Conservation (phyloP, 2,329 filamentous ascomycete genomes). For the Boeremia exigua region DNA sequence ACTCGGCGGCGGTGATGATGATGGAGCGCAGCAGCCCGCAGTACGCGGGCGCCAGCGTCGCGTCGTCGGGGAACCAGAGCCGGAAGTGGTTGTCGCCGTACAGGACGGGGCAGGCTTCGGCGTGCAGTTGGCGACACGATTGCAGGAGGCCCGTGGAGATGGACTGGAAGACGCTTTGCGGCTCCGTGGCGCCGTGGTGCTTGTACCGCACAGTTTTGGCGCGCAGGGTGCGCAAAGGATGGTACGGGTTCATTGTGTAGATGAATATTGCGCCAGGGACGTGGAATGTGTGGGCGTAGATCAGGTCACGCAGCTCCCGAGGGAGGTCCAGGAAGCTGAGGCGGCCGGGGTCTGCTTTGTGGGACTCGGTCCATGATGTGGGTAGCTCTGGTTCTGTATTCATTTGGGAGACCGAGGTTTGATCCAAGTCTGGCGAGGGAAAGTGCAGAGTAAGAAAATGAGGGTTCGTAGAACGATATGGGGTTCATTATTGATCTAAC, state of each 20-base stretch:
- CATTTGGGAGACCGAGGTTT: neutral
- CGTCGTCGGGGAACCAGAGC: constrained; percentile 24
- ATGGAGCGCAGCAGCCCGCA: constrained; percentile 30
- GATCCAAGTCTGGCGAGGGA: neutral
- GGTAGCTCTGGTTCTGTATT: constrained; percentile 2
- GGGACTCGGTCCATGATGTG: constrained; percentile 30
- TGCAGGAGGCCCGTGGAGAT: constrained; percentile 37
- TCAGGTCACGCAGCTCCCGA: constrained; percentile 37
- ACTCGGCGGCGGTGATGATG: constrained; percentile 27
- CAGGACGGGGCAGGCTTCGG: constrained; percentile 53
- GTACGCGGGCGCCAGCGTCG: constrained; percentile 21
- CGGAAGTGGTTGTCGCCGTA: constrained; percentile 57
- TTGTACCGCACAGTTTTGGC: constrained; percentile 34
- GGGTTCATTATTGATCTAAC: constrained; percentile 10
- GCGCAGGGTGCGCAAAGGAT: constrained; percentile 8
- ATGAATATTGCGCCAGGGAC: constrained; percentile 39
- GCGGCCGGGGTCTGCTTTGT: constrained; percentile 17
- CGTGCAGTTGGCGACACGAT: constrained; percentile 51
- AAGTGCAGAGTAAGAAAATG: neutral
- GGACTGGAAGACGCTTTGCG: constrained; percentile 21
- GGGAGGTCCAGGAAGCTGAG: constrained; percentile 41
- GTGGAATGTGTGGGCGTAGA: constrained; percentile 33
- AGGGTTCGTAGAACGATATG: neutral
- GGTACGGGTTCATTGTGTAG: constrained; percentile 27
- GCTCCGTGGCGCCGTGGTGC: constrained; percentile 30